Evolutionary conservation across 2,329 filamentous ascomycete species (phyloP).

Genomic region (Penicillium aurantiogriseum): DNA sequence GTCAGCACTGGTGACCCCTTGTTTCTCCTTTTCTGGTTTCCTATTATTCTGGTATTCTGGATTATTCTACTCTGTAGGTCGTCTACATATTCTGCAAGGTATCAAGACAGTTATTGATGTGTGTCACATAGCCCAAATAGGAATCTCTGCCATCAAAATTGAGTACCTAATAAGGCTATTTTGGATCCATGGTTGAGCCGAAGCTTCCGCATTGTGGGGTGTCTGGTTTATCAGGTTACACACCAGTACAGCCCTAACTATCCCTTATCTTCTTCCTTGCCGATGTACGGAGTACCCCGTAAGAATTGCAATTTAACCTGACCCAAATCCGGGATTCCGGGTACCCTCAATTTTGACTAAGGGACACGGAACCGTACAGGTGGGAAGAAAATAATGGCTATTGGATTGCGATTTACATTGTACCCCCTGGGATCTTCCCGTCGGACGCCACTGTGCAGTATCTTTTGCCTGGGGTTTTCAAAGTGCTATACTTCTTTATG

Average conservation of each 20-base stretch:
- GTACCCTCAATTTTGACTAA: neutral
- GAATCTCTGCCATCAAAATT: neutral
- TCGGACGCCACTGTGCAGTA: too few species aligned
- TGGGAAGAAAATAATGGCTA: neutral
- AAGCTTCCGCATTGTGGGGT: neutral
- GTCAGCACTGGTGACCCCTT: neutral
- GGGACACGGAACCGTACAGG: neutral
- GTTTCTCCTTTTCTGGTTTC: slow-evolving; percentile 1
- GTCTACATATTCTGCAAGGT: neutral
- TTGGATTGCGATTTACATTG: neutral
- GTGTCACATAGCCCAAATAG: too few species aligned
- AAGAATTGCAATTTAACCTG: neutral
- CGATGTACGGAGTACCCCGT: neutral
- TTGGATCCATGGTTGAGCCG: slow-evolving; percentile 5
- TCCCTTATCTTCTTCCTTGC: neutral
- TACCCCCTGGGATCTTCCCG: too few species aligned
- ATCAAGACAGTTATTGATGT: neutral
- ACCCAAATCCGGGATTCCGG: too few species aligned
- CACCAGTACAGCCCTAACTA: too few species aligned
- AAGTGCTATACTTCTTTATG: too few species aligned
- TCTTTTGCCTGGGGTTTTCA: too few species aligned
- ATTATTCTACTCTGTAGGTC: neutral
- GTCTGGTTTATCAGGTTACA: too few species aligned
- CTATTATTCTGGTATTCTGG: neutral
- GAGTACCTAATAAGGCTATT: neutral